Evolutionary conservation across 208 protist species (phyloP).

Genomic region (Trypanosoma mega): DNA sequence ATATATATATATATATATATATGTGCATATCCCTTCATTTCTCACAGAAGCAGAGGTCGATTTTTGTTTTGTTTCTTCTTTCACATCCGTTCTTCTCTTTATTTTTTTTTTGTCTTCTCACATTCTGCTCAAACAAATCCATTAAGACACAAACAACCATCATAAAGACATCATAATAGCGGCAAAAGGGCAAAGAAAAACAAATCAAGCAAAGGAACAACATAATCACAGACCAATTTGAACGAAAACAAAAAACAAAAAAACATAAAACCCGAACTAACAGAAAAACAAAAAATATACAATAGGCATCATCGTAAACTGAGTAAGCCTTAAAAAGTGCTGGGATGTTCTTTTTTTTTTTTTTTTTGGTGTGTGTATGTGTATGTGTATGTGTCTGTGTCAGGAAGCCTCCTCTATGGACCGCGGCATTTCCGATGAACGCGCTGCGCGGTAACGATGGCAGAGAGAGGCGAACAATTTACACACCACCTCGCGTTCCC

Average conservation of each 20-base stretch:
- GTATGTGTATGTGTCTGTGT: no score
- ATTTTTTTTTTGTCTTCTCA: no score
- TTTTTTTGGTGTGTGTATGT: no score
- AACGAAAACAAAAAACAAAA: slow-evolving; percentile 1
- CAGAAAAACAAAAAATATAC: slow-evolving; percentile 1
- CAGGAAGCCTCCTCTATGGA: neutral
- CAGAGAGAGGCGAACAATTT: slow-evolving; percentile 15
- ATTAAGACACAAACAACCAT: no score
- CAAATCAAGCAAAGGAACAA: neutral
- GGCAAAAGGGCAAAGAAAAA: neutral
- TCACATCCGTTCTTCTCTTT: no score
- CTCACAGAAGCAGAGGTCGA: no score
- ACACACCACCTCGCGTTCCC: slow-evolving; percentile 15
- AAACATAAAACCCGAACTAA: neutral
- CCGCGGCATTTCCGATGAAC: neutral
- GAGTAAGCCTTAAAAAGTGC: neutral
- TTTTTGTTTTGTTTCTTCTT: no score
- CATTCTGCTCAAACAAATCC: no score
- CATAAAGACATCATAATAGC: no score
- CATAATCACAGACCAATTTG: neutral
- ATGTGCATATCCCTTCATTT: no score
- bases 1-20: neutral
- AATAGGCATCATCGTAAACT: no score
- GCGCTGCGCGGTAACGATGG: neutral
- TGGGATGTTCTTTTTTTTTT: neutral